Base-by-base conservation (phyloP, 768 basidiomycete species). In the Leccinellum rugosiceps region DNA sequence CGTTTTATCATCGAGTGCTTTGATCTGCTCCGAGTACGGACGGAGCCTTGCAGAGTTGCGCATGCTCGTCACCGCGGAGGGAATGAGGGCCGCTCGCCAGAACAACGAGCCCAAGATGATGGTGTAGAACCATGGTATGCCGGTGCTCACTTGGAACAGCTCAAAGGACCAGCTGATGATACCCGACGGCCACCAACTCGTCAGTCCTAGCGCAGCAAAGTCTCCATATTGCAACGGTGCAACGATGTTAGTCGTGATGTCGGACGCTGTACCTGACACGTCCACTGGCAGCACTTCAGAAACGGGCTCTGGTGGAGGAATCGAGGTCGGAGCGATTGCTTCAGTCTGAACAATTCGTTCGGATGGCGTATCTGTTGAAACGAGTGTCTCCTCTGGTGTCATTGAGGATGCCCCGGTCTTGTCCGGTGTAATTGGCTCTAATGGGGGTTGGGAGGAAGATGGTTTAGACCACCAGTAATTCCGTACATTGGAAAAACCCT, bases 81-180 rank as follows among this genome's bases (percentile, higher is more conserved):
- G 90, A 52, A 91, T 69, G 47, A 89, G 77, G 50, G 80, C 47
- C 19, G 80, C 50, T 21, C 88, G 84, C 77, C 87, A 84, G 66
- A 85, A 65, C 11, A 87, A 54, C 26, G 86, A 83, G 28, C 85
- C 83, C 5, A 74, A 75, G 45, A 92, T 72, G 72, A 94, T 90
- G 49, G 91, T 88, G 78, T 85, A 83, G 76, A 90, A 90, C 92
- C 93, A 94, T 0, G 88, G 86, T 58, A 93, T 72, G 35, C 85
- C 86, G 0, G 84, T 83, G 49, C 77, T 72, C 51, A 92, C 85
- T 60, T 92, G 83, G 53, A 91, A 70, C 49, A 83, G 60, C 69
- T 93, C 90, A 50, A 90, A 75, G 17, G 82, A 74, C 80, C 81
- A 84, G 44, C 81, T 78, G 19, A 84, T 74, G 32, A 87, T 61